Base-by-base conservation (phyloP, 495 filamentous ascomycete species). In the Bacidia rubella region DNA sequence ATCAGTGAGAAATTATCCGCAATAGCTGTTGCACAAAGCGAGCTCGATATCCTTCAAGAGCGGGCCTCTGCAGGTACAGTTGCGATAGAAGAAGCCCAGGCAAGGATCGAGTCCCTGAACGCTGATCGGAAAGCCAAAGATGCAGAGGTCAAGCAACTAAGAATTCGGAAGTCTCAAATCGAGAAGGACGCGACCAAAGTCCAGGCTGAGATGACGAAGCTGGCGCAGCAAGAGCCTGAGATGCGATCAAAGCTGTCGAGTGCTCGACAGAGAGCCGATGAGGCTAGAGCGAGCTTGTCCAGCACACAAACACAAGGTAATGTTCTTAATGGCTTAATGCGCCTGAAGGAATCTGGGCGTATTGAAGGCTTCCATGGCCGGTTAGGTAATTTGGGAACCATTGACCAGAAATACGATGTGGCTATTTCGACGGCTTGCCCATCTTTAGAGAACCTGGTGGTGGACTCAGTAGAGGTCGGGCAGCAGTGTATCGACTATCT, bases 401-500 rank as follows among this genome's bases (percentile, higher is more conserved):
- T 98, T 60, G 90, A 97, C 52, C 75, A 87, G 67, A 85, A 83
- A 60, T 97, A 95, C 62, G 93, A 98, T 61, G 79, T 97, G 32
- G 92, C 92, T 3, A 96, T 98, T 50, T 98, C 92, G 3, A 97
- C 92, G 0, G 93, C 92, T 12, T 98, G 93, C 58, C 83, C 86
- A 53, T 74, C 82, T 12, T 78, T 98, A 17, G 86, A 97, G 60
- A 95, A 96, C 57, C 84, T 98, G 61, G 89, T 98, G 11, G 92
- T 95, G 5, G 92, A 97, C 56, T 87, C 87, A 0, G 87, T 96
- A 5, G 89, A 96, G 60, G 85, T 85, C 44, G 93, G 89, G 47
- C 90, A 96, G 65, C 89, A 96, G 60, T 97, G 93, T 64, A 95
- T 98, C 60, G 90, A 97, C 58, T 90, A 97, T 62, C 75, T 98